These are phyloP conservation scores for Fusarium guadeloupense DNA, from an alignment of 2,329 filamentous ascomycete species.

Conservation along the genomic window DNA sequence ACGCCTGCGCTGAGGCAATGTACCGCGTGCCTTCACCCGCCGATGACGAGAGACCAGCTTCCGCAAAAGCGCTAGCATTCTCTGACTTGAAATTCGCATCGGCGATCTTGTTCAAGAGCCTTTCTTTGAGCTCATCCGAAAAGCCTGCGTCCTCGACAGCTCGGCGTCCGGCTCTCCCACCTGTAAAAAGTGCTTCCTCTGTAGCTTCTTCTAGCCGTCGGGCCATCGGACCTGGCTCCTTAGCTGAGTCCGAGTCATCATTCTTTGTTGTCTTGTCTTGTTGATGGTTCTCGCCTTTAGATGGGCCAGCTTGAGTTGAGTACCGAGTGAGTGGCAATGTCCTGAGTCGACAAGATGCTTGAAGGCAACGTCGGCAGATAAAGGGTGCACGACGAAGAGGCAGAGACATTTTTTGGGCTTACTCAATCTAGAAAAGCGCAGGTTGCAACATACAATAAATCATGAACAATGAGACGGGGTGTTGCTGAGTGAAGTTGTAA, in stretches of 20 bases:
- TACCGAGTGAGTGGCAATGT: conserved; percentile 17
- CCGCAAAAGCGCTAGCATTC: conserved; percentile 58
- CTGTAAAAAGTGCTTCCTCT: conserved; percentile 67
- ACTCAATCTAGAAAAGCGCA: accelerated
- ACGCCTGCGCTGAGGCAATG: conserved; percentile 73
- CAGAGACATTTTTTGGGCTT: not conserved
- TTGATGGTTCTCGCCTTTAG: conserved; percentile 6
- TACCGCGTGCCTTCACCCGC: conserved; percentile 74
- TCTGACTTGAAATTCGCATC: conserved; percentile 64
- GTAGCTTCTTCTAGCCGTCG: conserved; percentile 69
- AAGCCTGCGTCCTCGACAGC: conserved; percentile 71
- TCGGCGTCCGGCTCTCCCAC: conserved; percentile 66
- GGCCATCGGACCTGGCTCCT: conserved; percentile 58
- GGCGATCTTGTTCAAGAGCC: conserved; percentile 65
- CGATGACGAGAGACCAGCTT: conserved; percentile 60
- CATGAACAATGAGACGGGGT: not conserved
- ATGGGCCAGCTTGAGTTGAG: conserved; percentile 26
- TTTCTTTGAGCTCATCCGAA: conserved; percentile 68
- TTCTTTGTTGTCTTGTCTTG: not conserved
- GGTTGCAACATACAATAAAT: not conserved
- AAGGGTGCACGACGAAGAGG: conserved; percentile 8
- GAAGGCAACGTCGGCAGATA: conserved; percentile 35
- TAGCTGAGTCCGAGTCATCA: not conserved
- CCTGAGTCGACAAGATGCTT: conserved; percentile 7
- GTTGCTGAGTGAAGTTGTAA: conserved; percentile 2